Base-by-base conservation (phyloP, 352 stramenopile genomes). In the Phytophthora fragariae region DNA sequence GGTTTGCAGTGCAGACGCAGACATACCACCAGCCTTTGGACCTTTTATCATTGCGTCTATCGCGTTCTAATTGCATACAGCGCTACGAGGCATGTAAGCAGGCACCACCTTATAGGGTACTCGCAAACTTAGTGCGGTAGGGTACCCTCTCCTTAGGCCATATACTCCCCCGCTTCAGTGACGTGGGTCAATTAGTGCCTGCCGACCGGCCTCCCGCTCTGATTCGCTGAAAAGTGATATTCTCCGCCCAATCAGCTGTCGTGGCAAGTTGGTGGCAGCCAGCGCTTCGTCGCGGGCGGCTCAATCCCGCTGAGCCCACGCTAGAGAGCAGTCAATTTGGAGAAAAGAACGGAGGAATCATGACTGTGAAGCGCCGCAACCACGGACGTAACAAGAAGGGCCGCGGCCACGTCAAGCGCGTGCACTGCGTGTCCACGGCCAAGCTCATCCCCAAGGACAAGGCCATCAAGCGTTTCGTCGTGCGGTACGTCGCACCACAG, bases 331-430 rank as follows among this genome's bases (percentile, higher is more conserved):
- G 70, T 84, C 76, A 94, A 87, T 94, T 93, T 91, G 84, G 85
- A 95, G 88, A 93, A 93, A 91, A 90, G 86, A 86, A 89, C 80
- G 70, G 71, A 92, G 81, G 75, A 84, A 98, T 85, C 66, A 99
- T 99, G 98, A 99, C 98, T 91, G 97, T 99, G 70, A 99, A 99
- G 89, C 93, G 98, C 81, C 93, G 98, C 75, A 99, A 99, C 86
- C 97, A 99, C 88, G 98, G 98, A 88, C 92, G 98, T 81, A 99
- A 99, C 96, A 99, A 99, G 93, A 98, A 99, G 86, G 96, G 96
- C 81, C 97, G 98, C 77, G 98, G 98, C 84, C 98, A 99, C 92
- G 97, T 99, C 73, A 99, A 99, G 86, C 96, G 97, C 83, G 97
- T 99, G 62, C 94, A 97, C 92, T 99, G 97, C 85, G 96, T 98